These are phyloP conservation scores for Neodidymelliopsis sp. DNA, from an alignment of 2,329 filamentous ascomycete genomes.

Conservation along the genomic window DNA sequence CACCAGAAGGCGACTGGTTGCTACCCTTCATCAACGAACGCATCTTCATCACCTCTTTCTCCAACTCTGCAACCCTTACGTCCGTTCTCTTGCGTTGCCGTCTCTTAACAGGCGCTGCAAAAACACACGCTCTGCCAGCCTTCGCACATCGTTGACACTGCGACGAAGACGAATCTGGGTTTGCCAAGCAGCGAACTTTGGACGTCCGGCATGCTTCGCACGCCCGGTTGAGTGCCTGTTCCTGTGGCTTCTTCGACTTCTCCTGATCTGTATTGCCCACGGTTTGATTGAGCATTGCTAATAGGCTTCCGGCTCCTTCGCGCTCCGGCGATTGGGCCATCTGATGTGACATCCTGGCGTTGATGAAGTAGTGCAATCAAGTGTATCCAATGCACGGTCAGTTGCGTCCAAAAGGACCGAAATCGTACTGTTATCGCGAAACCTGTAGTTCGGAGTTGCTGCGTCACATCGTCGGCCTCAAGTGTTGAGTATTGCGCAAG, in stretches of 20 bases:
- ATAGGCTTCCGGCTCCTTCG: constrained; percentile 16
- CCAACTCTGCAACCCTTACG: constrained; percentile 46
- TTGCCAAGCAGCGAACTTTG: constrained; percentile 45
- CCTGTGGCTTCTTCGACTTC: constrained; percentile 30
- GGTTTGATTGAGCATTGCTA: constrained; percentile 24
- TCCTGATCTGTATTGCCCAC: constrained; percentile 24
- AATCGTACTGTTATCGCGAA: constrained; percentile 5
- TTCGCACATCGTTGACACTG: constrained; percentile 48
- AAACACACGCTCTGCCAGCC: constrained; percentile 42
- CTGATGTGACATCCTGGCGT: constrained; percentile 20
- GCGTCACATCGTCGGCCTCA: constrained; percentile 7
- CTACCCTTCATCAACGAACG: constrained; percentile 39
- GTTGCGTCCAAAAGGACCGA: constrained; percentile 4
- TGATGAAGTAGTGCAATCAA: not conserved
- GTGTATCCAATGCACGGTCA: not conserved
- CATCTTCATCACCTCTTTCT: constrained; percentile 48
- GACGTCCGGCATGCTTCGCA: constrained; percentile 48
- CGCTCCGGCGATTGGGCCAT: constrained; percentile 13
- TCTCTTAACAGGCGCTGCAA: constrained; percentile 46
- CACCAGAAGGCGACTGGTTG: constrained; percentile 31
- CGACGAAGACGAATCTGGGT: too few relatives aligned
- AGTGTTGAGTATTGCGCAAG: not conserved
- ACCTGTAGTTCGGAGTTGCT: too few relatives aligned
- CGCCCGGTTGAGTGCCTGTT: constrained; percentile 45
- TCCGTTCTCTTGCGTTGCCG: constrained; percentile 48